Percentiles rank a stretch among this genome's conserved stretches.
phyloP scores from a whole-genome alignment of 2,329 filamentous ascomycete species.

The Zasmidium citrigriseum region DNA sequence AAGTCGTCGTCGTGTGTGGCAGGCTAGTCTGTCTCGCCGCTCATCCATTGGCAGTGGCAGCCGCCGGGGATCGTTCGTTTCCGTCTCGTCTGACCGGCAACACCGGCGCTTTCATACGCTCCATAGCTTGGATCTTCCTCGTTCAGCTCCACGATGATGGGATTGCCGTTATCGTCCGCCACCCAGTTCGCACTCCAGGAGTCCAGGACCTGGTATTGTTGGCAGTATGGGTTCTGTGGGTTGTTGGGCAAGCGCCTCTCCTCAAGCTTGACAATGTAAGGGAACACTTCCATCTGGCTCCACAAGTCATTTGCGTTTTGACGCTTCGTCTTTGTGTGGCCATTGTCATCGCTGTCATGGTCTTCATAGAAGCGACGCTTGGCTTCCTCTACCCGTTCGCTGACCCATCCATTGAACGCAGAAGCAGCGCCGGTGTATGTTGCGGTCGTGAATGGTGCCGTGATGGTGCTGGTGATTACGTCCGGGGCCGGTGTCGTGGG shows the following conservation, averaged over 20 bases:
- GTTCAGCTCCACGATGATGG: constrained; percentile 41
- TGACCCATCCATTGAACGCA: constrained; percentile 12
- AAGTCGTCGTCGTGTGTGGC: neutral
- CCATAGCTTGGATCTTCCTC: constrained; percentile 41
- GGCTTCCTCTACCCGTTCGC: constrained; percentile 1
- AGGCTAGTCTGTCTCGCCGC: constrained; percentile 12
- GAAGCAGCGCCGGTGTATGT: constrained; percentile 22
- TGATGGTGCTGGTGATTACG: constrained; percentile 19
- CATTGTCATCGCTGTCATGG: constrained; percentile 5
- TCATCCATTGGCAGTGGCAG: constrained; percentile 42
- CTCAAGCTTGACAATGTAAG: constrained; percentile 65
- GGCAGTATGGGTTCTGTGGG: constrained; percentile 58
- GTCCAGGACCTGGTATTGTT: constrained; percentile 62
- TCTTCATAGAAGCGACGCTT: neutral
- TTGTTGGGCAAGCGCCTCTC: constrained; percentile 55
- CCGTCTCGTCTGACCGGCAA: constrained; percentile 17
- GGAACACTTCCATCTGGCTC: constrained; percentile 31
- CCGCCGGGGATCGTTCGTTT: constrained; percentile 24
- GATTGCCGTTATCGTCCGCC: constrained; percentile 35
- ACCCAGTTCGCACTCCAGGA: constrained; percentile 48
- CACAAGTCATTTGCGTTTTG: neutral
- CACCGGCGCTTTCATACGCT: constrained; percentile 25
- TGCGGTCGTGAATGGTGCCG: constrained; percentile 18
- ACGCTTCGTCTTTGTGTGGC: constrained; percentile 6
- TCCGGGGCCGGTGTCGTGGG: constrained; percentile 11